Evolutionary conservation across 228 moss, liverwort and hornwort species (phyloP), one percentile per base, ranked within the genome.

Genomic region (Sphagnum fallax): DNA sequence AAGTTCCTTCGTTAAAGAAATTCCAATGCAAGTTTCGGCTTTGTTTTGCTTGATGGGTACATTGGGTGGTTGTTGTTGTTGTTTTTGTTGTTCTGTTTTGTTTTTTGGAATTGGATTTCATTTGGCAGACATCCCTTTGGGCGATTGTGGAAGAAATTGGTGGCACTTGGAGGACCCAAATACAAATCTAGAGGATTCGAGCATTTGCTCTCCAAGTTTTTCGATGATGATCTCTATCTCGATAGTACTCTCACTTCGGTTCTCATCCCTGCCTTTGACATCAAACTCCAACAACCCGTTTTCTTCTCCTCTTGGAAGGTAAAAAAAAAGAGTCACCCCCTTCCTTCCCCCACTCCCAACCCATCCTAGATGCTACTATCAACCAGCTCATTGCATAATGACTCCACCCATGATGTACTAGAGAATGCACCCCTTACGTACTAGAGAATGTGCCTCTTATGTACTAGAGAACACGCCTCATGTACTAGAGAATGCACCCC

Each of bases 281-380:
- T 78, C 4, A 83, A 78, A 60, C 73, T 78, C 59, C 87, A 87
- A 69, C 83, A 87, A n/a, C 83, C 87, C 7, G 66, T 81, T 53
- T 87, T 87, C 71, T 87, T 87, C 81, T 87, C 87, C 5, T 87
- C 87, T 14, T 87, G 87, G 87, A 76, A 87, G 87, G 82, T 32
- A 32, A 32, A 32, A 32, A 18, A 32, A 32, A 32, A 32, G 32
- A 32, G 32, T 32, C 32, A 32, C 3, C 2, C 2, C 32, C 32
- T 32, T 32, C 32, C 32, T 32, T 32, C 32, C 32, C 32, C 32
- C 32, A 32, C 32, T 1, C 32, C 2, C 2, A 32, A 32, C 2
- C 32, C 32, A 32, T 2, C 32, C 32, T 1, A 0, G 2, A 32
- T 32, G 32, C 32, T 32, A 32, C 32, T 32, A 32, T 2, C 32